A percentile compares a stretch with the other conserved stretches of the same genome.
Conservation (phyloP, 768 basidiomycete genomes). For the Xanthoconium purpureum region DNA sequence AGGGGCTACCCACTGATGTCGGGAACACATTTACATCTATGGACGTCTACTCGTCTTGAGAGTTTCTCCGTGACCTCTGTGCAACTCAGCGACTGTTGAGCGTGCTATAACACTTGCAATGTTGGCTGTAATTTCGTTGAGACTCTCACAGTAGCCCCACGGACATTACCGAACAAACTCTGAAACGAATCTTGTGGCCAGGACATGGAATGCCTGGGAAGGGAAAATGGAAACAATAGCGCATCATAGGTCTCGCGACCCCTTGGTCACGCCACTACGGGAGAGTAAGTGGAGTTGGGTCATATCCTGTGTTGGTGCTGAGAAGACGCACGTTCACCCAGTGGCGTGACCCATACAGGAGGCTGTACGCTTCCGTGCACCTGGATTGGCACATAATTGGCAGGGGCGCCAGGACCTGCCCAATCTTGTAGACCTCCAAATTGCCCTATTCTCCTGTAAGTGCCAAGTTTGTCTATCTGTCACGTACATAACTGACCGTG, state of each 20-base stretch:
- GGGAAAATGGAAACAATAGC: not conserved
- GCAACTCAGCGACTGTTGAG: constrained; percentile 6
- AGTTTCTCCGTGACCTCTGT: no score
- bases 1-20: no score
- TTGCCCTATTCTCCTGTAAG: constrained; percentile 2
- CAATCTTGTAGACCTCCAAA: not conserved
- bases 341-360: constrained; percentile 19
- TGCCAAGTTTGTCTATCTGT: constrained; percentile 1
- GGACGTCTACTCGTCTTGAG: not conserved
- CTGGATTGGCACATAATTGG: not conserved
- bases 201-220: not conserved
- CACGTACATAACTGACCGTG: constrained; percentile 10
- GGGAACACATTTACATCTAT: no score
- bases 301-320: constrained; percentile 15
- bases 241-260: no score
- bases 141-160: not conserved
- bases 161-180: not conserved
- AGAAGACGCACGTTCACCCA: constrained; percentile 16
- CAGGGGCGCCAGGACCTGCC: constrained; percentile 1
- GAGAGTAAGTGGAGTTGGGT: constrained; percentile 17
- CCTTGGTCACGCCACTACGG: constrained; percentile 7
- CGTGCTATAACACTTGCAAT: not conserved
- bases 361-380: not conserved
- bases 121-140: not conserved
- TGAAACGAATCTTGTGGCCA: not conserved